A percentile compares a stretch with the other conserved stretches of the same genome.
Evolutionary conservation across 495 filamentous ascomycete genomes (phyloP).

Genomic region (Lindgomyces ingoldianus): DNA sequence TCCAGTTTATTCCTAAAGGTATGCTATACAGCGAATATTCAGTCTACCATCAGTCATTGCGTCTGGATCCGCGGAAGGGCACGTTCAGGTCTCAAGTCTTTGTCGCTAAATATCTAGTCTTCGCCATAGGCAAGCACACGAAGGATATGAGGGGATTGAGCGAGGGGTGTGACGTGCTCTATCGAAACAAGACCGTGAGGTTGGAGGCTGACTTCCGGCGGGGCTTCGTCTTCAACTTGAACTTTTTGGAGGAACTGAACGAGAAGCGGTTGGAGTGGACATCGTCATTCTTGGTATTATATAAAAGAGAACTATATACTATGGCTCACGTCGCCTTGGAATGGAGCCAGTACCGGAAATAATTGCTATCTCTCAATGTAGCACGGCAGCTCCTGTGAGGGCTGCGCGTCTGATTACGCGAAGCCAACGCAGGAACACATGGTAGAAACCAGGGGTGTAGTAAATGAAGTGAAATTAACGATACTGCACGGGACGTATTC

Average conservation of each 20-base stretch:
- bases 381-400: slow-evolving; percentile 1
- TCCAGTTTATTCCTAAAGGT: slow-evolving; percentile 56
- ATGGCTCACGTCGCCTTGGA: too few relatives aligned
- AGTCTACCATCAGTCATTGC: slow-evolving; percentile 46
- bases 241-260: slow-evolving; percentile 49
- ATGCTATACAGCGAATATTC: slow-evolving; percentile 50
- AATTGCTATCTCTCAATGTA: neutral
- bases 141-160: slow-evolving; percentile 47
- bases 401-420: neutral
- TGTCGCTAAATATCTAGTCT: slow-evolving; percentile 47
- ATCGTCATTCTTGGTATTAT: too few relatives aligned
- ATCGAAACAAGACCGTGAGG: slow-evolving; percentile 55
- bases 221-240: slow-evolving; percentile 54
- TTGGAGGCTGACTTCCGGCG: slow-evolving; percentile 56
- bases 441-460: slow-evolving; percentile 1
- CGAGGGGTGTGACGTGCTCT: slow-evolving; percentile 48
- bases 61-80: slow-evolving; percentile 40
- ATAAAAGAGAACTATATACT: too few relatives aligned
- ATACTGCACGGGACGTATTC: slow-evolving; percentile 21
- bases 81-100: slow-evolving; percentile 47
- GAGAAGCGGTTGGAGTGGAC: slow-evolving; percentile 48
- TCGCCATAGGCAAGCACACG: slow-evolving; percentile 53
- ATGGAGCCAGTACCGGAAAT: too few relatives aligned
- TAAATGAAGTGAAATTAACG: slow-evolving; percentile 21
- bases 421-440: slow-evolving; percentile 20